Evolutionary conservation across 192 early-diverging fungal genomes (phyloP), one percentile per base, ranked within the genome.

Genomic region (Coemansia sp.): DNA sequence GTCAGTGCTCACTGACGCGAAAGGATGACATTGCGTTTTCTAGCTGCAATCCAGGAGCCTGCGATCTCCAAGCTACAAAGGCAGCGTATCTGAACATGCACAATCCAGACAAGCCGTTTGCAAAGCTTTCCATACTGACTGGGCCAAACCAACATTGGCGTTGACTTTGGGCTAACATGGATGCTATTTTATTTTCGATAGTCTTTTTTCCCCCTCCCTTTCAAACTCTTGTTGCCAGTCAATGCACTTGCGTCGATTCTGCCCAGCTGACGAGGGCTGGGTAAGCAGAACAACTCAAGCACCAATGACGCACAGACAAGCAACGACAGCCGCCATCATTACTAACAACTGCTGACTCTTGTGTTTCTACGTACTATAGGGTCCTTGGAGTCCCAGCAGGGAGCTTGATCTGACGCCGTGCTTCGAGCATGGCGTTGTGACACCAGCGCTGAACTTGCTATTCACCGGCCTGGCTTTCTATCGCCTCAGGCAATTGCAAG

Each of bases 251-350:
- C 3, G 11, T 27, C 42, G 36, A 27, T 62, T 54, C 19, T 68
- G 67, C 59, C 54, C 67, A 1, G 41, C 27, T 46, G 8, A 9
- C 11, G 59, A 68, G 47, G 59, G 67, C 57, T 68, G 67, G 67
- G 67, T 68, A 68, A 59, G 67, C 22, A 24, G 22, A 35, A 35
- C 32, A 35, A 35, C 32, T 35, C 7, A 7, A 35, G 32, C n/a
- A 7, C 7, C 7, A 35, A 35, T 2, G 7, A 7, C 32, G 32
- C 32, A 35, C 32, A 35, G 32, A 35, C 32, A 35, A 5, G 32
- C 32, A 35, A 5, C 32, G 32, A 7, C 32, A 35, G 32, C 2
- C 7, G 7, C 7, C 2, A 7, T 35, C 96, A 49, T 94, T 94
- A 35, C 7, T 7, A 7, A 7, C 32, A n/a, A n/a, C n/a, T n/a